phyloP scores from a whole-genome alignment of 306 rosid species.

The Lupinus albus region DNA sequence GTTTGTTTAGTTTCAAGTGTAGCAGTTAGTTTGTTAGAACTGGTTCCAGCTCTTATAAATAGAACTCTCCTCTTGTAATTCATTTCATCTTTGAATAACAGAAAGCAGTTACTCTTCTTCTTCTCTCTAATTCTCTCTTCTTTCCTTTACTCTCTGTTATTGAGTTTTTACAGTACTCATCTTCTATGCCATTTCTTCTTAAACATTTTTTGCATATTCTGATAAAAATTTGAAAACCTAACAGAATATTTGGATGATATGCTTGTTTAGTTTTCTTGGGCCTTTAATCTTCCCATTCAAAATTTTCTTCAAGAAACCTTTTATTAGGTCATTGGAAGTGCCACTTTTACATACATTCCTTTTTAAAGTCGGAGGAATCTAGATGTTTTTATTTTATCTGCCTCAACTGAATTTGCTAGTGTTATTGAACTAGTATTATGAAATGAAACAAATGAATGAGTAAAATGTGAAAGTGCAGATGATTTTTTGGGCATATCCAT shows the following conservation, averaged over 20 bases:
- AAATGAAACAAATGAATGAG: not conserved
- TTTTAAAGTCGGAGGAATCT: not conserved
- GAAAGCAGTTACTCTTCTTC: too few species aligned
- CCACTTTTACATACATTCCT: constrained; percentile 10
- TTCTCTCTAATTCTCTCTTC: too few species aligned
- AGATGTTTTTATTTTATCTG: constrained; percentile 7
- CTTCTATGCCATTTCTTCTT: constrained; percentile 26
- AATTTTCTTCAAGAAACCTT: not conserved
- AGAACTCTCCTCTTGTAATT: too few species aligned
- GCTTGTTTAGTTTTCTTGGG: constrained; percentile 26
- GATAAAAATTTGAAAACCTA: not conserved
- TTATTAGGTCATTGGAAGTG: constrained; percentile 32
- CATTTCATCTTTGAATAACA: too few species aligned
- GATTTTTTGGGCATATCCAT: constrained; percentile 23
- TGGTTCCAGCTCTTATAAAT: too few species aligned
- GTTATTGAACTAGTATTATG: too few species aligned
- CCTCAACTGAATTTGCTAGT: constrained; percentile 23
- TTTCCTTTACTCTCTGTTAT: too few species aligned
- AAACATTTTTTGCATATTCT: not conserved
- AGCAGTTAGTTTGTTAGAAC: too few species aligned
- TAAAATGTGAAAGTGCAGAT: constrained; percentile 13
- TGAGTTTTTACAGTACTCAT: too few species aligned
- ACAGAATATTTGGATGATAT: not conserved
- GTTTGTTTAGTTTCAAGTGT: too few species aligned
- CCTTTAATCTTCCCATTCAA: not conserved